Evolutionary conservation across 257 asterid genomes (phyloP).

Genomic region (Jasminum sambac): DNA sequence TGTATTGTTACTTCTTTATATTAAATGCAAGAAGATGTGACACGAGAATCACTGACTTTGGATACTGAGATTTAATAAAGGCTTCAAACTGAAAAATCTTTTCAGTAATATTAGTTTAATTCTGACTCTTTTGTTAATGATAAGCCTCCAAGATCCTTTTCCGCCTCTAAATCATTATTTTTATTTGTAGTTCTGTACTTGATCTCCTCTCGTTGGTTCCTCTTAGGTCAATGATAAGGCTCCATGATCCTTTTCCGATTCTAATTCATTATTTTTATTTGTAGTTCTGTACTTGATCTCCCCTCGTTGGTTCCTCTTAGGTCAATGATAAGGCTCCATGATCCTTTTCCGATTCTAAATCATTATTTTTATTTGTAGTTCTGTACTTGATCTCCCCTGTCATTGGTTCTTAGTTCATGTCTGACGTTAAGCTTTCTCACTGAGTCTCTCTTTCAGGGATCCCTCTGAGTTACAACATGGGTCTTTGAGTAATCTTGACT

Average conservation of each 20-base stretch:
- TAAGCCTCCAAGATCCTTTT: background rate
- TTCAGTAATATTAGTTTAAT: background rate
- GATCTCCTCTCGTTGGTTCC: conserved; percentile 1
- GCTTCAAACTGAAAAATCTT: background rate
- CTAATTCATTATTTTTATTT: background rate
- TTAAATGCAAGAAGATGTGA: background rate
- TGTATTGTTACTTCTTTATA: conserved; percentile 7
- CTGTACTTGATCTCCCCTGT: conserved; percentile 1
- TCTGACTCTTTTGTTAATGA: background rate
- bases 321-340: background rate
- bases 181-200: background rate
- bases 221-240: background rate
- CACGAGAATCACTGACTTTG: background rate
- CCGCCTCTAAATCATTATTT: background rate
- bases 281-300: no score
- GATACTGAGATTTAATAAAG: conserved; percentile 1
- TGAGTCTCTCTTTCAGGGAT: background rate
- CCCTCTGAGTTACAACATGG: conserved; percentile 10
- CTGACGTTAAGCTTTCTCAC: background rate
- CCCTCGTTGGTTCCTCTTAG: no score
- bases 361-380: background rate
- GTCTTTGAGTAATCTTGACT: background rate
- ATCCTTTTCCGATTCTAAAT: background rate
- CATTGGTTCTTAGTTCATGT: background rate
- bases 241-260: background rate